Percentiles rank a stretch among this genome's conserved stretches.
These are phyloP conservation scores for Neofusicoccum parvum DNA, from an alignment of 2,329 filamentous ascomycete species.

Conservation along the genomic window DNA sequence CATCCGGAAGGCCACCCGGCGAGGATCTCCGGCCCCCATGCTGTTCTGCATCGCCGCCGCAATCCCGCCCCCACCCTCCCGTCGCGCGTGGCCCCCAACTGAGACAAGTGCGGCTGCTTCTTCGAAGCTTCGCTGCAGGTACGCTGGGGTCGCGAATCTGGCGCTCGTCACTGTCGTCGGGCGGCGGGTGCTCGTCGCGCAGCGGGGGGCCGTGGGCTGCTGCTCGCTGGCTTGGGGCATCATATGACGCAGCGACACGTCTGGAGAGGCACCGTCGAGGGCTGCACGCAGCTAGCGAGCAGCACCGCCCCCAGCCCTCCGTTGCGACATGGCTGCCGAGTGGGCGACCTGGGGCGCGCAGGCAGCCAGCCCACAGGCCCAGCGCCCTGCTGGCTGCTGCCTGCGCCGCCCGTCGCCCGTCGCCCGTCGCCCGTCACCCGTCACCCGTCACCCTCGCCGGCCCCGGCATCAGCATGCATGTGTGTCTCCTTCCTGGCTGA, in stretches of 20 bases:
- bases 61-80: constrained; percentile 4
- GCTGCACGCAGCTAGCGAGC: neutral
- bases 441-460: neutral
- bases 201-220: neutral
- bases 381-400: neutral
- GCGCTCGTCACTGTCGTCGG: neutral
- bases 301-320: neutral
- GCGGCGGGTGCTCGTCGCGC: neutral
- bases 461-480: constrained; percentile 7
- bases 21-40: neutral
- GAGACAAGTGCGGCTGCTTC: constrained; percentile 3
- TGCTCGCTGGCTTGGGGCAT: neutral
- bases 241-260: neutral
- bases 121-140: constrained; percentile 14
- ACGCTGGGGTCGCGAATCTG: neutral
- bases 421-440: neutral
- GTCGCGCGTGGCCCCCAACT: constrained; percentile 4
- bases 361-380: constrained; percentile 6
- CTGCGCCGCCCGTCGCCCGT: neutral
- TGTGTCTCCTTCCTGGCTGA: constrained; percentile 14
- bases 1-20: neutral
- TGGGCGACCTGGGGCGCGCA: neutral
- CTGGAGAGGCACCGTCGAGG: neutral
- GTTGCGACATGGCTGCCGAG: neutral
- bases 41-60: neutral